A percentile compares a stretch with the other conserved stretches of the same genome.
Evolutionary conservation across 495 filamentous ascomycete genomes (phyloP).

Genomic region (Neurospora sp.): DNA sequence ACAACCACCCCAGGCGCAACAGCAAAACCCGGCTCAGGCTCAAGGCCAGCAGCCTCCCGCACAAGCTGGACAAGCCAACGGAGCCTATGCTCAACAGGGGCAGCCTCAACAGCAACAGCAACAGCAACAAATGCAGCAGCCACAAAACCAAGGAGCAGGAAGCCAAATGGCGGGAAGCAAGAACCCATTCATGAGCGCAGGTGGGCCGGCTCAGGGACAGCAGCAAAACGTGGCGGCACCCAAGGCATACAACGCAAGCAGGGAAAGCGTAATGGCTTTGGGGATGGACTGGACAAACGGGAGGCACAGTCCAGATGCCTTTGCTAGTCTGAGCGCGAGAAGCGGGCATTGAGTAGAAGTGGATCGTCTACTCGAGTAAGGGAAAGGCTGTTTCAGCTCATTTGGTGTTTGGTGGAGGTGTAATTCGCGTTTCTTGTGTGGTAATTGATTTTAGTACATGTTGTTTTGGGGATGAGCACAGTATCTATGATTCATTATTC

Average conservation of each 20-base stretch:
- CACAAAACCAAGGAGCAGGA: conserved; percentile 12
- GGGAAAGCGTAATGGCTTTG: conserved; percentile 76
- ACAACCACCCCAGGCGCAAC: conserved; percentile 11
- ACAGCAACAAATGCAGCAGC: conserved; percentile 12
- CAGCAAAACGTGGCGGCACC: conserved; percentile 5
- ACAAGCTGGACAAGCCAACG: conserved; percentile 10
- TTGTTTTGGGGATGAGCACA: neutral
- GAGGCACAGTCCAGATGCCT: conserved; percentile 90
- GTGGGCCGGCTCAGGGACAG: conserved; percentile 4
- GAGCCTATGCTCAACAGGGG: conserved; percentile 12
- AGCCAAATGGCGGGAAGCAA: conserved; percentile 25
- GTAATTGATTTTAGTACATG: neutral
- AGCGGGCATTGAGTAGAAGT: neutral
- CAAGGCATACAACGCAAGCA: conserved; percentile 55
- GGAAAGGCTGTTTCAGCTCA: neutral
- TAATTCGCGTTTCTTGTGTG: neutral
- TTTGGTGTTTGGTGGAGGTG: neutral
- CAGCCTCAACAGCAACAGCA: conserved; percentile 11
- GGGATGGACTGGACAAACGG: conserved; percentile 62
- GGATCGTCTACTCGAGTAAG: neutral
- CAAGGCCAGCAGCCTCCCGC: conserved; percentile 9
- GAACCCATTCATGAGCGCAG: conserved; percentile 36
- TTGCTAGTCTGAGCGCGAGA: conserved; percentile 79
- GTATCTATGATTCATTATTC: neutral
- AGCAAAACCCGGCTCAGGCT: neutral